These are phyloP conservation scores for Vitis amurensis DNA, from an alignment of 164 flowering plant species.

Conservation along the genomic window DNA sequence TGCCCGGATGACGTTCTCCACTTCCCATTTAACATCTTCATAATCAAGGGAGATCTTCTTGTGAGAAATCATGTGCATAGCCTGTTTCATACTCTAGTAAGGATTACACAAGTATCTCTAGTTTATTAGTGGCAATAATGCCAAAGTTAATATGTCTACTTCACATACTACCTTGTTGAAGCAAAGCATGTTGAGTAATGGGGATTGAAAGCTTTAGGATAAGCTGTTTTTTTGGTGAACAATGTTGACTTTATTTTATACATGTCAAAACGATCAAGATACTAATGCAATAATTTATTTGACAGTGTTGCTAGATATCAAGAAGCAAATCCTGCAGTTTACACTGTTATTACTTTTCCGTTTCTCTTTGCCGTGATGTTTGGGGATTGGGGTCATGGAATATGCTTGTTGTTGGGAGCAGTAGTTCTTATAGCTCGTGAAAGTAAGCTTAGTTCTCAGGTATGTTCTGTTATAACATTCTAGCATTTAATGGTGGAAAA, in stretches of 20 bases:
- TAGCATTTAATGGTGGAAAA: not conserved
- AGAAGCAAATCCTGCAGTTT: conserved; percentile 98
- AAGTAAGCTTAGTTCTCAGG: conserved; percentile 70
- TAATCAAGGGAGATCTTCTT: not conserved
- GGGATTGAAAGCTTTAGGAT: not conserved
- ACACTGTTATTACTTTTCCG: conserved; percentile 89
- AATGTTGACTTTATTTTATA: not conserved
- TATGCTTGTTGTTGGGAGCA: conserved; percentile 87
- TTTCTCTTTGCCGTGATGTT: conserved; percentile 99
- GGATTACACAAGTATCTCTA: not conserved
- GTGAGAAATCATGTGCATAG: not conserved
- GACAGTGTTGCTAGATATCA: conserved; percentile 92
- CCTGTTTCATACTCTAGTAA: not conserved
- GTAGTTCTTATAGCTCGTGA: conserved; percentile 77
- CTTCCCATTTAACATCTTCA: not conserved
- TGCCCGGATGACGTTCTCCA: too few species aligned
- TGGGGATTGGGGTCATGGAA: conserved; percentile 99
- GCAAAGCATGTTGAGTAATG: too few species aligned
- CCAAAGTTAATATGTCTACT: not conserved
- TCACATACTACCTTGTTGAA: not conserved
- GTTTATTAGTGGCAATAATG: not conserved
- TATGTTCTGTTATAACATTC: conserved; percentile 23
- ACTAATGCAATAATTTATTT: conserved; percentile 14
- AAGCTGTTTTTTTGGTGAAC: not conserved
- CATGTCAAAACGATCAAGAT: not conserved